Base-by-base conservation (phyloP, 306 rosid genomes). In the Dalbergia cochinchinensis region DNA sequence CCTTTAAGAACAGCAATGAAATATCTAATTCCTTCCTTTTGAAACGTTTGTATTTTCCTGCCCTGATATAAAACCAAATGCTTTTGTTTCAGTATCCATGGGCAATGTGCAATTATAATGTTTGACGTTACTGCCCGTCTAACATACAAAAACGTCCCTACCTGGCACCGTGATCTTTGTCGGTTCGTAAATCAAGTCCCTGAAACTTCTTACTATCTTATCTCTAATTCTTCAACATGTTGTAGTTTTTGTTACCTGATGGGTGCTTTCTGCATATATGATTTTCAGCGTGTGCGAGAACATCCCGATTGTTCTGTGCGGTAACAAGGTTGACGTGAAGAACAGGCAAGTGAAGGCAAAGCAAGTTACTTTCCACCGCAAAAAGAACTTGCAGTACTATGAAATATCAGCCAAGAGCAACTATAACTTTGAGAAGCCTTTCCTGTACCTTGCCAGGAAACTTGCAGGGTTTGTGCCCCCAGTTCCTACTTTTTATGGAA, bases 291-390 rank as follows among this genome's bases (percentile, higher is more conserved):
- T 90, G 16, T 90, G 93, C 79, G 91, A 87, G 66, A 90, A 87
- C 80, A 90, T 90, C 31, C 91, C 91, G 8, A 87, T 90, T 74
- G 93, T 90, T 71, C 90, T 90, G 93, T 3, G n/a, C n/a, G 93
- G 93, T 48, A 90, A 90, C 88, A 90, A 90, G 82, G 94, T 90
- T 78, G 94, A 90, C 53, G 94, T 90, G 66, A 90, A 90, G 84
- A 90, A 90, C 87, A 90, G 91, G 85, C 94, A 90, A 77, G 94
- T 90, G 78, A 90, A 90, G 77, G 94, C 94, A 53, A 90, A 90
- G 83, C 92, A 90, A 57, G 94, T 90, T 48, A 90, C 94, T 8
- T 90, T 90, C 78, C 94, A 90, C 87, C 31, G 92, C 81, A 90
- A 90, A 83, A 90, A 90, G 82, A 88, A 88, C 69, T 74, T 90